These are phyloP conservation scores for Quercus mongolica DNA, from an alignment of 306 rosid genomes.

Conservation along the genomic window DNA sequence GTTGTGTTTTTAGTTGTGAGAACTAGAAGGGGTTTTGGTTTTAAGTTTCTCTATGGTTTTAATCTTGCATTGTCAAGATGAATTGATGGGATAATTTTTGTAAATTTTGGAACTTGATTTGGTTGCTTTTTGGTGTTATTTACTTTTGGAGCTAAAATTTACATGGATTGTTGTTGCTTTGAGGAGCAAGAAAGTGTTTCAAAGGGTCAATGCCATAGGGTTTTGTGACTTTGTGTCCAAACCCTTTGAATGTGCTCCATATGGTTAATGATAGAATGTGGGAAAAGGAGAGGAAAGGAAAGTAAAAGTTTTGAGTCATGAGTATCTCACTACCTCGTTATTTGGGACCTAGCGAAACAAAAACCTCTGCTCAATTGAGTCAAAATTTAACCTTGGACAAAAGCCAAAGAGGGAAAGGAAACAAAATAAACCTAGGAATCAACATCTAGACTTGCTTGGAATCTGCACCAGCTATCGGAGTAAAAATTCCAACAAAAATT, in stretches of 20 bases:
- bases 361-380: too few species aligned
- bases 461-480: too few species aligned
- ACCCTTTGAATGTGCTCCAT: not conserved
- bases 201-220: slow-evolving; percentile 9
- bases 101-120: not conserved
- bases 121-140: not conserved
- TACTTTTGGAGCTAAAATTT: not conserved
- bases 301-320: not conserved
- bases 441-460: too few species aligned
- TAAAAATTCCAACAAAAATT: too few species aligned
- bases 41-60: not conserved
- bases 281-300: not conserved
- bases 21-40: not conserved
- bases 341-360: too few species aligned
- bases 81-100: not conserved
- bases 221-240: not conserved
- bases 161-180: not conserved
- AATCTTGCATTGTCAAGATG: not conserved
- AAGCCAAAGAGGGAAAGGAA: too few species aligned
- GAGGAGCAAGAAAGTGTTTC: not conserved
- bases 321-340: not conserved
- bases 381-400: too few species aligned
- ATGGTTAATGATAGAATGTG: not conserved
- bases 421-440: too few species aligned
- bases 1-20: not conserved